Base-by-base conservation (phyloP, 805 yeast species). In the Starmerella geochares region DNA sequence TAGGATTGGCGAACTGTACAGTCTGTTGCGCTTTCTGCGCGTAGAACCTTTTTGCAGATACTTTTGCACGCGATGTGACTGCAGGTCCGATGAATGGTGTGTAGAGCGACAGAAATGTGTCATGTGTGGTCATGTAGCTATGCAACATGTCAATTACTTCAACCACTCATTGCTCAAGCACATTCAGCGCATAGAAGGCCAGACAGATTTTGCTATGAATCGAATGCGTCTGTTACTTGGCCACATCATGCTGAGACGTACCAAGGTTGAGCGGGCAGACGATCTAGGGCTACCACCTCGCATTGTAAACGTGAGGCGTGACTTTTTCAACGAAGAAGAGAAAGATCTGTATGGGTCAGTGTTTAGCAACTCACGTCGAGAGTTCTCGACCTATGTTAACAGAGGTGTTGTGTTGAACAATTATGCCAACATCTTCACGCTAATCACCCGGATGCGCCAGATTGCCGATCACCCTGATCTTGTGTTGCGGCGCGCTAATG, bases 391-490 rank as follows among this genome's bases (percentile, higher is more conserved):
- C 39, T 92, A 80, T 63, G 97, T 92, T 35, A 92, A 94, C 20
- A 90, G 86, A 62, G 98, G 98, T 67, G 96, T 92, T 36, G 96
- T 92, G 21, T 71, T 92, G 51, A 92, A 92, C 67, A 92, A 92
- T 65, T 92, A 92, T 68, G 98, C 98, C 41, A 92, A 92, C 61
- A 92, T 92, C 61, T 92, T 92, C 69, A 88, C 97, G 0, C 73
- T 92, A 50, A 88, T 92, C 60, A 92, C 98, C 0, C 73, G 98
- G 60, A 94, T 92, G 98, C 78, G 99, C 60, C 98, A 92, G 67
- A 71, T 92, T 59, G 97, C 98, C 0, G 98, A 92, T 65, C 99
- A 92, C 66, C 99, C 99, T 0, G 99, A 92, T 67, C 71, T 92
- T 54, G 96, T 92, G 0, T 70, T 92, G 62, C 80, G 87, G 57